A percentile compares a stretch with the other conserved stretches of the same genome.
Evolutionary conservation across 306 rosid species (phyloP).

Genomic region (Delonix regia): DNA sequence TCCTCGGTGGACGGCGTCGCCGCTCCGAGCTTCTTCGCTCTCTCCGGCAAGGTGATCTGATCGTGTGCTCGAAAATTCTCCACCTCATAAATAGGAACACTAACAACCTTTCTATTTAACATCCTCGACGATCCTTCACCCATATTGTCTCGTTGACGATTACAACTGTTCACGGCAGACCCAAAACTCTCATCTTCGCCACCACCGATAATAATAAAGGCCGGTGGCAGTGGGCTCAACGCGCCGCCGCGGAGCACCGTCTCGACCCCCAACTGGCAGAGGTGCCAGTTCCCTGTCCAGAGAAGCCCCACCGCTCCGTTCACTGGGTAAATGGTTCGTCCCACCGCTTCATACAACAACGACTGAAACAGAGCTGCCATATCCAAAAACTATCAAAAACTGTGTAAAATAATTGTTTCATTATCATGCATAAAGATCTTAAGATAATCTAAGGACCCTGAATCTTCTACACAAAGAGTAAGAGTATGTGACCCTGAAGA

Average conservation of each 20-base stretch:
- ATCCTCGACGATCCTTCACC: not conserved
- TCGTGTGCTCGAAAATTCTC: not conserved
- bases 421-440: not conserved
- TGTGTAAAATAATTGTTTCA: too few species aligned
- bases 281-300: constrained; percentile 75
- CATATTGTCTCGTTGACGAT: not conserved
- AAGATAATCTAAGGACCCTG: too few species aligned
- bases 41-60: not conserved
- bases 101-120: not conserved
- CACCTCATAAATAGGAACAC: not conserved
- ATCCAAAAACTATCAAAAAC: not conserved
- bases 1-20: not conserved
- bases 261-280: constrained; percentile 74
- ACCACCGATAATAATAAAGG: not conserved
- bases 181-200: not conserved
- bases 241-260: constrained; percentile 59
- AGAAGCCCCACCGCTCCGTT: constrained; percentile 81
- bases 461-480: too few species aligned
- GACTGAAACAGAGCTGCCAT: constrained; percentile 81
- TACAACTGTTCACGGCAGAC: not conserved
- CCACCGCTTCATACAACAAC: constrained; percentile 78
- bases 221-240: constrained; percentile 46
- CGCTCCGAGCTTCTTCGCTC: constrained; percentile 13
- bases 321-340: constrained; percentile 80
- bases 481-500: too few species aligned